Conservation (phyloP, 371 early-diverging fungal species). For the Mucor racemosus region DNA sequence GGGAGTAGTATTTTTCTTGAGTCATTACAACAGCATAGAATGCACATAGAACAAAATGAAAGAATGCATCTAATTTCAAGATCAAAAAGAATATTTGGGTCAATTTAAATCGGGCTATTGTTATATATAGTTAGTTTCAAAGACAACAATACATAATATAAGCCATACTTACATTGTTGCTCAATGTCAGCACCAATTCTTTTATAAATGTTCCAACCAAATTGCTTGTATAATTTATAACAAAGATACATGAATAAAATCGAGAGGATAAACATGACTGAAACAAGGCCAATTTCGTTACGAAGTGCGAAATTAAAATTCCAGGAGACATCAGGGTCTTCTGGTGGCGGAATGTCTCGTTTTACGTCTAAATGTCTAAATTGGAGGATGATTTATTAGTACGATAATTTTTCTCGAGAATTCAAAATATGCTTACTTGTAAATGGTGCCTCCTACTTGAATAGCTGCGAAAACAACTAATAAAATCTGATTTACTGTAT, state of each 20-base stretch:
- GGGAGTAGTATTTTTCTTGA: slow-evolving; percentile 41
- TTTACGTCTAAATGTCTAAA: slow-evolving; percentile 31
- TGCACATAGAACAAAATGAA: slow-evolving; percentile 47
- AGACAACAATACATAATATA: neutral
- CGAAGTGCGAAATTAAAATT: slow-evolving; percentile 36
- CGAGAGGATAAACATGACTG: slow-evolving; percentile 29
- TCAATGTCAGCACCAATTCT: slow-evolving; percentile 50
- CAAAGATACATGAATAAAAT: slow-evolving; percentile 36
- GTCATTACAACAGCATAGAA: slow-evolving; percentile 56
- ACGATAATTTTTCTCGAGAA: neutral
- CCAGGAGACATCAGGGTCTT: slow-evolving; percentile 19
- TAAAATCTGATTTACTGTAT: slow-evolving; percentile 39
- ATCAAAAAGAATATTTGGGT: slow-evolving; percentile 42
- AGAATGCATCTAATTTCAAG: slow-evolving; percentile 54
- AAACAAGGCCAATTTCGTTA: slow-evolving; percentile 43
- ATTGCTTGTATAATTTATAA: slow-evolving; percentile 41
- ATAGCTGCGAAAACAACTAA: slow-evolving; percentile 47
- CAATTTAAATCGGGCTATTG: slow-evolving; percentile 40
- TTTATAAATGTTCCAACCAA: slow-evolving; percentile 55
- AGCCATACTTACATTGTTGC: slow-evolving; percentile 35
- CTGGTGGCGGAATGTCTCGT: slow-evolving; percentile 10
- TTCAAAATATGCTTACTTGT: slow-evolving; percentile 30
- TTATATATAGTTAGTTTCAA: neutral
- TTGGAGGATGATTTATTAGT: neutral
- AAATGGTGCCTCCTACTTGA: slow-evolving; percentile 45